Evolutionary conservation across 768 basidiomycete species (phyloP).

Genomic region (Mrakia gelida): DNA sequence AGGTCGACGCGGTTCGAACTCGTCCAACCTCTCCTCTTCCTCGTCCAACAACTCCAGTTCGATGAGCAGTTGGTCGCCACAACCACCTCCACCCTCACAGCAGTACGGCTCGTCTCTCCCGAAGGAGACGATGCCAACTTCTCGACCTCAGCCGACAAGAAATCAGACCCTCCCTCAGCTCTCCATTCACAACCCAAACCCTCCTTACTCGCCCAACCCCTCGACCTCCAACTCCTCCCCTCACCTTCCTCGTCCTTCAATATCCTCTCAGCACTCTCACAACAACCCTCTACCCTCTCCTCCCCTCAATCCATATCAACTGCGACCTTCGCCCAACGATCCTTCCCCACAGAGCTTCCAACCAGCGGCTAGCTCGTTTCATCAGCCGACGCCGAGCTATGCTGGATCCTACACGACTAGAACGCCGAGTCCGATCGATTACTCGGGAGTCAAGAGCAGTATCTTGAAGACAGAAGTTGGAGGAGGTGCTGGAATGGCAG

Average conservation of each 20-base stretch:
- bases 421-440: neutral
- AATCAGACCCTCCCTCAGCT: neutral
- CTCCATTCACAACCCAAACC: neutral
- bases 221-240: neutral
- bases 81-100: neutral
- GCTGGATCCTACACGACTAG: neutral
- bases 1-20: neutral
- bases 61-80: neutral
- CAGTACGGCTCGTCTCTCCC: neutral
- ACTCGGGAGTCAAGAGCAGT: neutral
- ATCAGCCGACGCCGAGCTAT: slow-evolving; percentile 15
- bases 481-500: slow-evolving; percentile 19
- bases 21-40: neutral
- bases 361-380: neutral
- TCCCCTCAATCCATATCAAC: slow-evolving; percentile 17
- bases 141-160: neutral
- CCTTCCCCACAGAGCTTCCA: slow-evolving; percentile 1
- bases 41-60: too few relatives aligned
- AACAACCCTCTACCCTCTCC: slow-evolving; percentile 12
- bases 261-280: neutral
- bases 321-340: slow-evolving; percentile 16
- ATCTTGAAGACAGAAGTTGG: slow-evolving; percentile 16
- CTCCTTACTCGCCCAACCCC: neutral
- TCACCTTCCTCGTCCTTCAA: neutral
- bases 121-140: neutral